Percentiles rank a stretch among this genome's conserved stretches.
Evolutionary conservation across 2,329 filamentous ascomycete species (phyloP).

Genomic region (Hirsutella thompsonii): DNA sequence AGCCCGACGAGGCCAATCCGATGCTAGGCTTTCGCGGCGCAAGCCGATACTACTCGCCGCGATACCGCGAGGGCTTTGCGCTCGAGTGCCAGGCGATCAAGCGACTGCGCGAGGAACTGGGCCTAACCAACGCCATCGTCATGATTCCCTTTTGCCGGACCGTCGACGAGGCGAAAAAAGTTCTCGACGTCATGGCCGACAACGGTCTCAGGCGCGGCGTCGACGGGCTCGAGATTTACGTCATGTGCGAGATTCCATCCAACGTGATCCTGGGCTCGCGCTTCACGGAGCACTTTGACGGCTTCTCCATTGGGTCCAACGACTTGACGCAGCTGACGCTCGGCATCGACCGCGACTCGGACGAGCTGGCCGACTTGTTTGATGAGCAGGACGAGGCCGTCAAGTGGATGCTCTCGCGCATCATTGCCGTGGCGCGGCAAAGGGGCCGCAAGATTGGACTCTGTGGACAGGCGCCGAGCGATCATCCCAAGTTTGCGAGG

Average conservation of each 20-base stretch:
- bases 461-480: constrained; percentile 25
- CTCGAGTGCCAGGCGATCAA: constrained; percentile 25
- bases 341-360: constrained; percentile 23
- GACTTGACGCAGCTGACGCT: constrained; percentile 26
- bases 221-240: constrained; percentile 21
- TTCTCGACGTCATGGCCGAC: constrained; percentile 20
- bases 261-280: constrained; percentile 23
- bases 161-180: constrained; percentile 19
- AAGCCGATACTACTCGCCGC: constrained; percentile 25
- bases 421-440: constrained; percentile 16
- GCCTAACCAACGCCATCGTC: constrained; percentile 21
- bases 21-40: constrained; percentile 28
- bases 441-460: constrained; percentile 23
- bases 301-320: constrained; percentile 27
- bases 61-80: constrained; percentile 23
- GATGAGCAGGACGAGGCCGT: constrained; percentile 24
- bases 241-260: constrained; percentile 28
- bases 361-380: constrained; percentile 21
- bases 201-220: constrained; percentile 23
- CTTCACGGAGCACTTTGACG: constrained; percentile 24
- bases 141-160: constrained; percentile 26
- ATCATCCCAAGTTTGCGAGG: constrained; percentile 23
- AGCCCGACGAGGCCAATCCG: constrained; percentile 24
- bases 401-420: constrained; percentile 23
- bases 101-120: constrained; percentile 21